Evolutionary conservation across 352 stramenopile genomes (phyloP), one percentile per base, ranked within the genome.

Genomic region (Globisporangium cystogenes): DNA sequence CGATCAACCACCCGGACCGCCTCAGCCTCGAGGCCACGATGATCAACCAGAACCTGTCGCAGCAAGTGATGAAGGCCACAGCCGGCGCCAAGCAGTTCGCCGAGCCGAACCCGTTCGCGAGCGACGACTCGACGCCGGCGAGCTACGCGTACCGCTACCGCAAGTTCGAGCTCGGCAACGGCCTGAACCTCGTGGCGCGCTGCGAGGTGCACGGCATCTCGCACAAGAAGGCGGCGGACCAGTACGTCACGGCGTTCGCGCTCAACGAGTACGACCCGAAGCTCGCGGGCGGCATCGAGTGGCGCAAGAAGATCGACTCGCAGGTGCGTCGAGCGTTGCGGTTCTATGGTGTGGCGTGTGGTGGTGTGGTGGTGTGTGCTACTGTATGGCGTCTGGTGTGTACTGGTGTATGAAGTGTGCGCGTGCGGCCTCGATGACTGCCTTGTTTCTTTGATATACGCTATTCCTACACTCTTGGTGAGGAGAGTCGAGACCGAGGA

Each of bases 41-140:
- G 81, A 98, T 99, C 69, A 99, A 99, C 76, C 95, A 99, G 70
- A 98, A 98, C 70, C 96, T 99, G 68, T 98, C 95, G 27, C 96
- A 99, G 67, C 96, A 99, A 70, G 95, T 98, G 40, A 73, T 98
- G 26, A 90, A 95, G 57, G 43, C 35, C 39, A 71, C 67, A 5
- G 65, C 59, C 18, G 73, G 64, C 54, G 72, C 67, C 62, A 93
- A 93, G 66, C 59, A 58, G 40, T 85, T 86, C 46, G 75, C 84
- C 35, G 61, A 78, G 29, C 57, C 85, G 15, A 97, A 98, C 72
- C 95, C 96, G 44, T 99, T 99, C 69, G 97, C 94, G 53, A 95
- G 96, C 65, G 93, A 98, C 37, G 90, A 97, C 44, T 82, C 97
- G 21, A 89, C 88, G 55, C 95, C 96, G 1, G 95, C 95, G 8